Conservation (phyloP, 768 basidiomycete genomes). For the Kwoniella newhampshirensis region DNA sequence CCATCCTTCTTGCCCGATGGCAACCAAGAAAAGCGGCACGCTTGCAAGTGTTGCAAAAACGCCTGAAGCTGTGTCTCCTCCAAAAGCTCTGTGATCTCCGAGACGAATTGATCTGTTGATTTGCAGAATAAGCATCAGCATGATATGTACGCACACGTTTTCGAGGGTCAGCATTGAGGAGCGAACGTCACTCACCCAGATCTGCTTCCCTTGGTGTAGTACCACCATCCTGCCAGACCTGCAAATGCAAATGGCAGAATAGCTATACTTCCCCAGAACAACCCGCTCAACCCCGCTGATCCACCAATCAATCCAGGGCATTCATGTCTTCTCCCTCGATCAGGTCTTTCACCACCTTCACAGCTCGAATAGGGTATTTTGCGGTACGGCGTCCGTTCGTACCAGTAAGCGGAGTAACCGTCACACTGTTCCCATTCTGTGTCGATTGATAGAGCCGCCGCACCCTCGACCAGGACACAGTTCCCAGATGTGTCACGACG, state of each 20-base stretch:
- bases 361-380: conserved; percentile 87
- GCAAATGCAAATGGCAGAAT: conserved; percentile 76
- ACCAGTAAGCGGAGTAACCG: conserved; percentile 69
- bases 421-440: conserved; percentile 52
- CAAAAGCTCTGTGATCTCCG: conserved; percentile 52
- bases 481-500: conserved; percentile 66
- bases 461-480: conserved; percentile 76
- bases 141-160: neutral
- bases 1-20: conserved; percentile 60
- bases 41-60: conserved; percentile 73
- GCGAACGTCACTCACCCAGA: conserved; percentile 72
- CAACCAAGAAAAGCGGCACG: conserved; percentile 85
- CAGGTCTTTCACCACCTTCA: conserved; percentile 72
- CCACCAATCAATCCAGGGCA: conserved; percentile 73
- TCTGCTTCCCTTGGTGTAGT: conserved; percentile 70
- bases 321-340: conserved; percentile 68
- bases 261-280: conserved; percentile 83
- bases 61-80: conserved; percentile 56
- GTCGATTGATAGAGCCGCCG: conserved; percentile 59
- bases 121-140: neutral
- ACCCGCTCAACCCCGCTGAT: conserved; percentile 59
- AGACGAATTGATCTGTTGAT: conserved; percentile 47
- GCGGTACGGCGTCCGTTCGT: conserved; percentile 86
- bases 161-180: no score
- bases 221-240: conserved; percentile 74